These are phyloP conservation scores for Chytriomyces sp. DNA, from an alignment of 192 early-diverging fungal genomes.

Conservation along the genomic window DNA sequence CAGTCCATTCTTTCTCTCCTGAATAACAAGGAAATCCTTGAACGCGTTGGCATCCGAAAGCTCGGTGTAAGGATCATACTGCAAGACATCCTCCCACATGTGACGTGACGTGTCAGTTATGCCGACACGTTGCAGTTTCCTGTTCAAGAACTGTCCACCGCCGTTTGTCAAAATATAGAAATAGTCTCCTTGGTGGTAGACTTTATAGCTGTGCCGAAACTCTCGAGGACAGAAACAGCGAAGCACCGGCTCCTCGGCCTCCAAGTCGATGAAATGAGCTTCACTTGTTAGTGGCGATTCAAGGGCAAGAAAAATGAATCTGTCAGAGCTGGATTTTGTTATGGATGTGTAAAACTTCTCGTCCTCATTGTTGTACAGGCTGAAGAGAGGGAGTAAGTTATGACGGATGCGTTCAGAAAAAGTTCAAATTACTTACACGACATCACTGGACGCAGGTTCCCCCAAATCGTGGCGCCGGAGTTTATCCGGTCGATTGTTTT, in stretches of 20 bases:
- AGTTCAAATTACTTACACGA: slow-evolving; percentile 27
- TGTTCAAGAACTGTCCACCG: slow-evolving; percentile 36
- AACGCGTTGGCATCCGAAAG: slow-evolving; percentile 65
- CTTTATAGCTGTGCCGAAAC: slow-evolving; percentile 54
- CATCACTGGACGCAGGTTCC: slow-evolving; percentile 43
- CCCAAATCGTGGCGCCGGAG: slow-evolving; percentile 58
- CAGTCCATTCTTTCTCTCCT: slow-evolving; percentile 67
- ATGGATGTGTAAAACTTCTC: slow-evolving; percentile 68
- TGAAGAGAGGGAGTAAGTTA: neutral
- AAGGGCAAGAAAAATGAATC: slow-evolving; percentile 59
- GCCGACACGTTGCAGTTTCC: neutral
- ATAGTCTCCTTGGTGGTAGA: slow-evolving; percentile 55
- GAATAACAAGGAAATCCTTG: slow-evolving; percentile 58
- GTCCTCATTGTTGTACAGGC: slow-evolving; percentile 59
- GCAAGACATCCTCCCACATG: slow-evolving; percentile 60
- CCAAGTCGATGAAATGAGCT: slow-evolving; percentile 49
- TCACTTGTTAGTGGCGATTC: slow-evolving; percentile 65
- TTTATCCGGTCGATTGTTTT: slow-evolving; percentile 48
- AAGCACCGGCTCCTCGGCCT: slow-evolving; percentile 32
- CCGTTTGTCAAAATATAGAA: slow-evolving; percentile 65
- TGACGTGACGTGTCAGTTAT: slow-evolving; percentile 1
- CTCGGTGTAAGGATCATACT: slow-evolving; percentile 63
- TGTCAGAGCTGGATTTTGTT: slow-evolving; percentile 58
- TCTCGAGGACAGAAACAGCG: slow-evolving; percentile 55
- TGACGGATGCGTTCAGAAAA: neutral